Evolutionary conservation across 768 basidiomycete species (phyloP).

Genomic region (Polyporus arcularius): DNA sequence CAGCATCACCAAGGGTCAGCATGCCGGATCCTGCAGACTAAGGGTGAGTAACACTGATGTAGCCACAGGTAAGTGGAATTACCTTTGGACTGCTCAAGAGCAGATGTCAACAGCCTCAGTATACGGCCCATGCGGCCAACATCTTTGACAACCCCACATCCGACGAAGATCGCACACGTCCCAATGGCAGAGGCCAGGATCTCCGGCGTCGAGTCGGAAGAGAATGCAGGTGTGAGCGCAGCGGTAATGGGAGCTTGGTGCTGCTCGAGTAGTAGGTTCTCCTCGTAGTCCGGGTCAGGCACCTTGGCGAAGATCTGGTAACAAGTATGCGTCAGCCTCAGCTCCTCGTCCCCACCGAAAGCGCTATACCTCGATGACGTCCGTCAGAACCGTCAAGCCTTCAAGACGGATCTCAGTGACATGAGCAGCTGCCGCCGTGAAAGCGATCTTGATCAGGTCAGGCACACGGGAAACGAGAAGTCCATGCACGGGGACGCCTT

Average conservation of each 20-base stretch:
- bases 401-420: constrained; percentile 94
- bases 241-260: constrained; percentile 98
- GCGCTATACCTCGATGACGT: constrained; percentile 83
- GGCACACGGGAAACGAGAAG: constrained; percentile 84
- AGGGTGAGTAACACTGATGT: background rate
- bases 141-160: constrained; percentile 92
- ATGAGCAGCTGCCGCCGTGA: constrained; percentile 94
- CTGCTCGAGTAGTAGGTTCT: constrained; percentile 88
- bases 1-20: constrained; percentile 82
- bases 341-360: background rate
- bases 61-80: constrained; percentile 4
- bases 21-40: constrained; percentile 68
- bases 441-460: constrained; percentile 97
- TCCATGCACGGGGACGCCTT: constrained; percentile 56
- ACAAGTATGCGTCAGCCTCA: background rate
- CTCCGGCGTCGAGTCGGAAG: constrained; percentile 92
- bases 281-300: constrained; percentile 92
- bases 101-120: constrained; percentile 81
- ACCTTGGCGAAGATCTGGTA: constrained; percentile 78
- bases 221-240: constrained; percentile 95
- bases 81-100: constrained; percentile 92
- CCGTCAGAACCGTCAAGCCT: constrained; percentile 84
- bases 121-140: constrained; percentile 92
- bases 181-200: constrained; percentile 90
- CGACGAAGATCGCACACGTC: constrained; percentile 93